Conservation (phyloP, 1,284 basidiomycete species). For the Puccinia triticina region DNA sequence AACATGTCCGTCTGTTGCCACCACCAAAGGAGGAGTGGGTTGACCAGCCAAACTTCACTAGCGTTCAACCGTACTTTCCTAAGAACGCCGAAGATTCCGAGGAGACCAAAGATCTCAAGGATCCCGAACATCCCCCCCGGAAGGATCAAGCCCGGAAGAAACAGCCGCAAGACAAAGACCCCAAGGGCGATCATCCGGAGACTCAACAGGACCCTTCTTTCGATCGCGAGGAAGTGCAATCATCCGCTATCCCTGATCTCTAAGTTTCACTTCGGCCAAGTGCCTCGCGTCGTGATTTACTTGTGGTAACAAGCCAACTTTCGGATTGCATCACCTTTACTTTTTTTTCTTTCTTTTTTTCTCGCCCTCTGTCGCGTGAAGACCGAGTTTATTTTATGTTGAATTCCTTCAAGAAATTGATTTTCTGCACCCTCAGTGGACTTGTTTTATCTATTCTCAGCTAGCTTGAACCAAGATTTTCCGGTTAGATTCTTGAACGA, state of each 20-base stretch:
- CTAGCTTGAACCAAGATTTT: not conserved
- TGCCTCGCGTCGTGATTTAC: not conserved
- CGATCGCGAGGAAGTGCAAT: too few relatives aligned
- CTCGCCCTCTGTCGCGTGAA: not conserved
- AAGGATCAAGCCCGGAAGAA: too few relatives aligned
- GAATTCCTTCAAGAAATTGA: not conserved
- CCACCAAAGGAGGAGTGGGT: slow-evolving; percentile 3
- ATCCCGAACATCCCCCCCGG: not conserved
- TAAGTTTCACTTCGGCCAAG: not conserved
- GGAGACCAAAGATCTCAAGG: not conserved
- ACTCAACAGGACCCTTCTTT: too few relatives aligned
- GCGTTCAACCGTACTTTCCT: slow-evolving; percentile 10
- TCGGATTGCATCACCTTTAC: not conserved
- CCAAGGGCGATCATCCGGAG: too few relatives aligned
- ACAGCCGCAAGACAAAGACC: too few relatives aligned
- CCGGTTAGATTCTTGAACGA: not conserved
- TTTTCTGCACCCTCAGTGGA: not conserved
- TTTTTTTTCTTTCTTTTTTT: not conserved
- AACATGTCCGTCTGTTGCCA: not conserved
- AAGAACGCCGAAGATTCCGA: not conserved
- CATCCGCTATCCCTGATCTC: not conserved
- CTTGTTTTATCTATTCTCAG: not conserved
- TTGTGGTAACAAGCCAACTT: not conserved
- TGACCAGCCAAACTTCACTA: slow-evolving; percentile 29
- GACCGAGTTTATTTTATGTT: not conserved